These are phyloP conservation scores for Sporisorium graminicola DNA, from an alignment of 1,284 basidiomycete species.

Conservation along the genomic window DNA sequence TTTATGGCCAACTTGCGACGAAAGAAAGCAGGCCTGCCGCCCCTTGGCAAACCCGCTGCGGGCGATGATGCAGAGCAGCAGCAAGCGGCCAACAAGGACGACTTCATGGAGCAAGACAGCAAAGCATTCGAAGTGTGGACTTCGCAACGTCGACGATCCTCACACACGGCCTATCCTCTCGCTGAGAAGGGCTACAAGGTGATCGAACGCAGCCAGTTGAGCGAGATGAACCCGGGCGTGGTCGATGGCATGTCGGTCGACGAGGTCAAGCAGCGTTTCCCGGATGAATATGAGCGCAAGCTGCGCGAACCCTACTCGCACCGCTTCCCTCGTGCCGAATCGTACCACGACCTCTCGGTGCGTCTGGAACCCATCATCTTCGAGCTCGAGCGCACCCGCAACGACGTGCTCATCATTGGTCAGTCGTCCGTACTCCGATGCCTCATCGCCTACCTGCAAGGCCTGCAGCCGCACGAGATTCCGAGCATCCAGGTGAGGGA, in stretches of 20 bases:
- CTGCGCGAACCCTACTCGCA: conserved; percentile 92
- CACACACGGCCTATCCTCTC: conserved; percentile 97
- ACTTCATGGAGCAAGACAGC: conserved; percentile 39
- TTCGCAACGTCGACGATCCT: conserved; percentile 88
- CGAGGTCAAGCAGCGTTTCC: conserved; percentile 88
- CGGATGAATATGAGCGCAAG: conserved; percentile 93
- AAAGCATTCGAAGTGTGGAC: conserved; percentile 85
- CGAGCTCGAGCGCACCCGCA: conserved; percentile 83
- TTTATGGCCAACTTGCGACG: conserved; percentile 64
- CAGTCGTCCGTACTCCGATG: conserved; percentile 98
- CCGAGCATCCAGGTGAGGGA: conserved; percentile 87
- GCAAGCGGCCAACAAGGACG: conserved; percentile 29
- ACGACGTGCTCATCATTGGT: conserved; percentile 76
- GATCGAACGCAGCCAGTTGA: conserved; percentile 93
- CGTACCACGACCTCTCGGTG: conserved; percentile 84
- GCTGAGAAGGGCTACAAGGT: conserved; percentile 77
- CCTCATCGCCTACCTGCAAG: conserved; percentile 78
- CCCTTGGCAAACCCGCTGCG: conserved; percentile 14
- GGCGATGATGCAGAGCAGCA: not conserved
- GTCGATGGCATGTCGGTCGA: conserved; percentile 90
- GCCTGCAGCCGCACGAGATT: conserved; percentile 94
- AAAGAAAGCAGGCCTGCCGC: conserved; percentile 33
- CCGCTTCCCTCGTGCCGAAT: conserved; percentile 72
- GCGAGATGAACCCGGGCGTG: conserved; percentile 89
- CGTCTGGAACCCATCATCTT: conserved; percentile 83